Evolutionary conservation across 1,284 basidiomycete species (phyloP).

Genomic region (Ganoderma sinense): DNA sequence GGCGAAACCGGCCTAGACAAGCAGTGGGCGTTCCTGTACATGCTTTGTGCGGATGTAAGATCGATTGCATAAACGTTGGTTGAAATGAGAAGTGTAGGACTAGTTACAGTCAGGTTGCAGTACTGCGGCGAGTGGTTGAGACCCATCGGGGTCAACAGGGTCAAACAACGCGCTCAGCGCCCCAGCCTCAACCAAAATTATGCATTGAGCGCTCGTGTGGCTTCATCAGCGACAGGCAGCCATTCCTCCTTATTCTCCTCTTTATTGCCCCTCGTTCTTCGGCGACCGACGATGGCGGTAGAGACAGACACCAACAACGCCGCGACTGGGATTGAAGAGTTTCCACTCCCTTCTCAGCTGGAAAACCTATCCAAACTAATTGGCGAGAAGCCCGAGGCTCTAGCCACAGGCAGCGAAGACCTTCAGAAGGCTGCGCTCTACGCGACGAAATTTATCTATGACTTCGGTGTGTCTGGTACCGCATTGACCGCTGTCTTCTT

Average conservation of each 20-base stretch:
- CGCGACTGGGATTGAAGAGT: slow-evolving; percentile 17
- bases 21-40: too few species aligned
- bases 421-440: slow-evolving; percentile 68
- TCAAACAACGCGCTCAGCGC: slow-evolving; percentile 22
- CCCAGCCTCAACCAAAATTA: too few species aligned
- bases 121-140: not conserved
- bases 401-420: slow-evolving; percentile 63
- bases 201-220: slow-evolving; percentile 24
- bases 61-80: not conserved
- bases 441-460: slow-evolving; percentile 82
- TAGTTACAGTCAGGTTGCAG: too few species aligned
- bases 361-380: slow-evolving; percentile 59
- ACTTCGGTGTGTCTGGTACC: slow-evolving; percentile 67
- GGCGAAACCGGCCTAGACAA: not conserved
- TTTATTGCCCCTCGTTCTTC: slow-evolving; percentile 1
- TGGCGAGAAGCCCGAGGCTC: slow-evolving; percentile 58
- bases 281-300: slow-evolving; percentile 1
- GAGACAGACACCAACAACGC: not conserved
- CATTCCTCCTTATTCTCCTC: not conserved
- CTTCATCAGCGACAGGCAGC: not conserved
- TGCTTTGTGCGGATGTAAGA: too few species aligned
- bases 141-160: slow-evolving; percentile 28
- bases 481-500: not conserved
- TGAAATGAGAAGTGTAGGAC: not conserved
- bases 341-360: slow-evolving; percentile 49